Evolutionary conservation across 2,329 filamentous ascomycete genomes (phyloP).

Genomic region (Hypoxylon sp.): DNA sequence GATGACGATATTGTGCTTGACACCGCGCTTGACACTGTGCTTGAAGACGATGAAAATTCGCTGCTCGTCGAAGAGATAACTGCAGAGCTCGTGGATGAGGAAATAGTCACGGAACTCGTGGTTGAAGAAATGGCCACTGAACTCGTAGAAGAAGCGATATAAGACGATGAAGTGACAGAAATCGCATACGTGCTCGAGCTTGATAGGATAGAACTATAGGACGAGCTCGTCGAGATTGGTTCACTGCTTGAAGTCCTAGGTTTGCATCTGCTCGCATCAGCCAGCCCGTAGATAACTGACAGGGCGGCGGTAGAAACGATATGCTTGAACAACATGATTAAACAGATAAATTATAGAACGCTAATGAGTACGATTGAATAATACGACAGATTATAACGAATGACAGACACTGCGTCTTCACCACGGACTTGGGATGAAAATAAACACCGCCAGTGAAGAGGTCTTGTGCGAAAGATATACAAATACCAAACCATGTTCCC

Average conservation of each 20-base stretch:
- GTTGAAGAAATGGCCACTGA: too few species aligned
- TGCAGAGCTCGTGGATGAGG: background rate
- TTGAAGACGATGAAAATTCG: constrained; percentile 1
- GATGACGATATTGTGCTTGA: background rate
- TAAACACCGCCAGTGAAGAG: background rate
- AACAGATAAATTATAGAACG: background rate
- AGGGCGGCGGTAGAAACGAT: constrained; percentile 15
- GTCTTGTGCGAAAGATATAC: constrained; percentile 8
- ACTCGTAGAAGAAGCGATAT: background rate
- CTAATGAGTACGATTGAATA: background rate
- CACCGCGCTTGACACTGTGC: background rate
- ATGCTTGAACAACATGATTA: constrained; percentile 23
- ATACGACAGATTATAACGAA: background rate
- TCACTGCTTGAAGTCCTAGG: constrained; percentile 12
- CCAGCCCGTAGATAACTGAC: constrained; percentile 13
- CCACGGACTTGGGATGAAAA: background rate
- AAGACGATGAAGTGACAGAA: constrained; percentile 5
- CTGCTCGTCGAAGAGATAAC: background rate
- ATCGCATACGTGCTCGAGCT: constrained; percentile 4
- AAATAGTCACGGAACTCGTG: too few species aligned
- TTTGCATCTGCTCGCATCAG: constrained; percentile 19
- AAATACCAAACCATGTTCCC: background rate
- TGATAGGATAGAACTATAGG: constrained; percentile 2
- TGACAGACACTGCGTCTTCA: background rate
- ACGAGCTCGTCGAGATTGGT: background rate